A percentile compares a stretch with the other conserved stretches of the same genome.
Evolutionary conservation across 2,329 filamentous ascomycete species (phyloP).

Genomic region (Teratosphaeriaceae sp.): DNA sequence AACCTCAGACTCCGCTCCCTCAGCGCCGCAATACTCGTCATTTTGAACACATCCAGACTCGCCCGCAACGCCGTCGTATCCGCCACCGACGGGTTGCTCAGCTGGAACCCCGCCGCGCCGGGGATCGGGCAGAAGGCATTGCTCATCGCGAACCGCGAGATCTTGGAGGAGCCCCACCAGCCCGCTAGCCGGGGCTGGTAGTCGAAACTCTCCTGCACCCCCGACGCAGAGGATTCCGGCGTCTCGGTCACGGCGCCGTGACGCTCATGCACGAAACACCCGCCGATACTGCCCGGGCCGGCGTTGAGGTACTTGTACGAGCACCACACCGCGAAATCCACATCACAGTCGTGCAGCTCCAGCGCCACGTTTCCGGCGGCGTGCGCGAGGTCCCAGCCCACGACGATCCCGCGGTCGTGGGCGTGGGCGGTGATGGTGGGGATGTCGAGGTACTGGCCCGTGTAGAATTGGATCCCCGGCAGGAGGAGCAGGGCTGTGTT

Average conservation of each 20-base stretch:
- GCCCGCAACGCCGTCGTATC: conserved; percentile 70
- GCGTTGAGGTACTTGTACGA: conserved; percentile 92
- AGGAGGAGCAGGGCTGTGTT: conserved; percentile 71
- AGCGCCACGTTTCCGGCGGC: conserved; percentile 78
- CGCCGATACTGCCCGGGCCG: conserved; percentile 74
- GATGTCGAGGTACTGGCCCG: conserved; percentile 83
- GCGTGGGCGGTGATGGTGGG: conserved; percentile 70
- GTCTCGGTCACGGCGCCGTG: conserved; percentile 53
- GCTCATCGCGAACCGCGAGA: conserved; percentile 73
- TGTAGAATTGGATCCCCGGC: conserved; percentile 88
- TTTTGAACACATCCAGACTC: conserved; percentile 65
- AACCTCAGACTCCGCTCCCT: conserved; percentile 64
- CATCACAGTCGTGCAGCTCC: conserved; percentile 76
- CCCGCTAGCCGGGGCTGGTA: conserved; percentile 66
- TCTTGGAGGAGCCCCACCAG: conserved; percentile 83
- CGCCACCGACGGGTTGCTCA: conserved; percentile 76
- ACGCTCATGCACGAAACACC: conserved; percentile 70
- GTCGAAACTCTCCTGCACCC: conserved; percentile 26
- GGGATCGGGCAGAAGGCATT: conserved; percentile 70
- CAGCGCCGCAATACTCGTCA: conserved; percentile 62
- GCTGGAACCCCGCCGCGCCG: conserved; percentile 74
- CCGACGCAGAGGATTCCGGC: conserved; percentile 14
- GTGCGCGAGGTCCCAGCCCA: conserved; percentile 87
- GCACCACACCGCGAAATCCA: conserved; percentile 90
- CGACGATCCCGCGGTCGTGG: conserved; percentile 60